Evolutionary conservation across 768 basidiomycete species (phyloP), one percentile per base, ranked within the genome.

Genomic region (Tulasnella sp.): DNA sequence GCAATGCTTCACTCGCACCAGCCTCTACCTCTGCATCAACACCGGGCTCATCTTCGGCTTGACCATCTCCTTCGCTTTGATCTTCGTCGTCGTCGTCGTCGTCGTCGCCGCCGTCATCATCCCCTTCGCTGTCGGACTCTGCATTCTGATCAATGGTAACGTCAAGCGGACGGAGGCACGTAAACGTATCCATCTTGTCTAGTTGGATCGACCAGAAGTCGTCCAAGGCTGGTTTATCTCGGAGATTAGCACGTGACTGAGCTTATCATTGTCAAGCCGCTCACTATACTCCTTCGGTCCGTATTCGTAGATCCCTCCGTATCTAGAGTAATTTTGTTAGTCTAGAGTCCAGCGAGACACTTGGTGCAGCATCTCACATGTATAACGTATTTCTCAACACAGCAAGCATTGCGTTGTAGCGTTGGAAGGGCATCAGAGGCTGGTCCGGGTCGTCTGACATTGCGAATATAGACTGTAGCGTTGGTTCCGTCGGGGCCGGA

Each of bases 321-420:
- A 96, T 75, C 93, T 93, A 77, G 40, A 67, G 15, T 3, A 42
- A 52, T 8, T 54, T 34, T 45, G 37, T 64, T 54, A 76, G 52
- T 3, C 25, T 31, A 70, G 22, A 22, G 58, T 12, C 15, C 17
- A 7, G 34, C 29, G 14, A 31, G 22, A 38, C 34, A 25, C 22
- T 42, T 45, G 31, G 52, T 69, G 12, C 52, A 31, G 72, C 36
- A 17, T 83, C 92, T 25, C 76, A 93, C 93, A 96, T 90, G 83
- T 93, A 96, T 0, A 97, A 84, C 0, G 91, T 94, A 81, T 94
- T 96, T 29, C 90, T 87, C 58, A 94, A 85, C 8, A 96, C 90
- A 0, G 93, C 89, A 8, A 96, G 85, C 94, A 97, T 96, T 4
- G 93, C 87, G 79, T 96, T 97, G 82, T 96, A 96, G 9, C 93